phyloP scores from a whole-genome alignment of 805 yeast genomes.

The Jamesozyma spencerorum region DNA sequence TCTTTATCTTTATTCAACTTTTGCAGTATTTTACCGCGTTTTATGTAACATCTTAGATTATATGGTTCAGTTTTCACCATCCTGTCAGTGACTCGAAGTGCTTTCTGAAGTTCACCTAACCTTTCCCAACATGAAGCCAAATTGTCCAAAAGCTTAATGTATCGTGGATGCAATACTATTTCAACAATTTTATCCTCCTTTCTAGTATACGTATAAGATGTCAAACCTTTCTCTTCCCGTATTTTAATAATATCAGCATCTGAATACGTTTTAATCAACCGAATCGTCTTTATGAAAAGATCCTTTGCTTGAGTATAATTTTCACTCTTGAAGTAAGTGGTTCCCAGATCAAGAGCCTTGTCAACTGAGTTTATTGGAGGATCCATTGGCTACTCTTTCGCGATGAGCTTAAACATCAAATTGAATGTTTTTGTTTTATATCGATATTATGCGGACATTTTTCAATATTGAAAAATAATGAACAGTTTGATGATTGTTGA shows the following conservation, averaged over 20 bases:
- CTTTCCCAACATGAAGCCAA: conserved; percentile 25
- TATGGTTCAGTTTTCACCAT: conserved; percentile 21
- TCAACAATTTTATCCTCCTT: neutral
- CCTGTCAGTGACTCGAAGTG: conserved; percentile 15
- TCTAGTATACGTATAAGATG: conserved; percentile 3
- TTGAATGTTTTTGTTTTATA: too few relatives aligned
- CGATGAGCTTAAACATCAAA: too few relatives aligned
- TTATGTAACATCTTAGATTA: conserved; percentile 21
- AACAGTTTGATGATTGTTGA: too few relatives aligned
- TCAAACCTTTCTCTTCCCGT: conserved; percentile 4
- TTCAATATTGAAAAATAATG: too few relatives aligned
- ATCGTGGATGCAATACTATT: conserved; percentile 18
- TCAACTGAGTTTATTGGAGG: conserved; percentile 14
- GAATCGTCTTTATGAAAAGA: conserved; percentile 22
- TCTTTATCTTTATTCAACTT: conserved; percentile 12
- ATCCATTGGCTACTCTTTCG: too few relatives aligned
- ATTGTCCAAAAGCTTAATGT: conserved; percentile 21
- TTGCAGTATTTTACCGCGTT: conserved; percentile 22
- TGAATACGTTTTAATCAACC: conserved; percentile 18
- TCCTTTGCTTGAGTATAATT: conserved; percentile 20
- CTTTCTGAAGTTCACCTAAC: conserved; percentile 17
- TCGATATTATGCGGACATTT: too few relatives aligned
- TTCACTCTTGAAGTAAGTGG: conserved; percentile 18
- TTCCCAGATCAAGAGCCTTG: conserved; percentile 24
- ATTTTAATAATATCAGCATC: conserved; percentile 12